Evolutionary conservation across 2,329 filamentous ascomycete species (phyloP).

Genomic region (Aspergillus sp.): DNA sequence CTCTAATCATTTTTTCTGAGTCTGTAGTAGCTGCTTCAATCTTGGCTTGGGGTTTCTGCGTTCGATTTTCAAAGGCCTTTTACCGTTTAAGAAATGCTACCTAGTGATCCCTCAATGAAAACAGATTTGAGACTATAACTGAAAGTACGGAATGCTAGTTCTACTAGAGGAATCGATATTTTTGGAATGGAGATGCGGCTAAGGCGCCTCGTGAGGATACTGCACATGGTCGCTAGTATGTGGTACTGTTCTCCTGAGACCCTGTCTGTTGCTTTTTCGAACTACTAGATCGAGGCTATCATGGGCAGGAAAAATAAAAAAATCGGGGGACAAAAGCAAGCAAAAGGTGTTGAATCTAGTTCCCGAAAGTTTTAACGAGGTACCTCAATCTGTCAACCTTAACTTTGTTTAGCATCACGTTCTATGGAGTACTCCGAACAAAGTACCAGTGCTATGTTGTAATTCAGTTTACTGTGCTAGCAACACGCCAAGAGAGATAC

Average conservation of each 20-base stretch:
- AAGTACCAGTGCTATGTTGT: too few relatives aligned
- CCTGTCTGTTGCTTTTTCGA: constrained; percentile 3
- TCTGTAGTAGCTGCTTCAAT: constrained; percentile 10
- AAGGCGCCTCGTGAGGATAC: too few relatives aligned
- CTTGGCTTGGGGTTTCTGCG: constrained; percentile 9
- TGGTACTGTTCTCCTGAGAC: neutral
- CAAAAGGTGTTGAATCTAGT: neutral
- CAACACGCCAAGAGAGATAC: too few relatives aligned
- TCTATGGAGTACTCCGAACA: too few relatives aligned
- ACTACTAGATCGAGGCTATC: constrained; percentile 1
- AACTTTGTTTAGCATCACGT: neutral
- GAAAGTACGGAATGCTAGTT: neutral
- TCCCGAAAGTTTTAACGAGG: neutral
- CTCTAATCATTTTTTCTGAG: constrained; percentile 4
- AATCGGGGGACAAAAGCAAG: too few relatives aligned
- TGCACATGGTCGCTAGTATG: too few relatives aligned
- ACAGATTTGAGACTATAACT: neutral
- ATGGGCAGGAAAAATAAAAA: neutral
- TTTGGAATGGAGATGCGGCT: neutral
- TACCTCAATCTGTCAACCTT: neutral
- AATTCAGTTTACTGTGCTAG: too few relatives aligned
- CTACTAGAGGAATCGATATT: neutral
- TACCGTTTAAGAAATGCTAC: constrained; percentile 1
- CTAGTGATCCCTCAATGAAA: neutral
- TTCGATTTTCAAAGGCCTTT: constrained; percentile 6